A percentile compares a stretch with the other conserved stretches of the same genome.
These are phyloP conservation scores for Oidiodendron maius DNA, from an alignment of 495 filamentous ascomycete genomes.

Conservation along the genomic window DNA sequence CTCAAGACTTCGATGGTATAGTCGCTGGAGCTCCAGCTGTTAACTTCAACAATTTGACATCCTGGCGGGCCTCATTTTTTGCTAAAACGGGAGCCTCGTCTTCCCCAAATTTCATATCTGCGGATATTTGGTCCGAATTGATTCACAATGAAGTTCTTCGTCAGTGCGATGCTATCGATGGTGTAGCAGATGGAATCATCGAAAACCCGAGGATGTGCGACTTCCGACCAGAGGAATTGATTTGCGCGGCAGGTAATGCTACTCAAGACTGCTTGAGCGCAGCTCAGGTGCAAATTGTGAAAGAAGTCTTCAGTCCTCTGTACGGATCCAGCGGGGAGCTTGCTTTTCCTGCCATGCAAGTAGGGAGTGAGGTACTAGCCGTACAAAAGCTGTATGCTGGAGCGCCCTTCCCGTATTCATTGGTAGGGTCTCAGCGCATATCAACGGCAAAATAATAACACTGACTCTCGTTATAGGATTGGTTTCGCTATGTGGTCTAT, in stretches of 20 bases:
- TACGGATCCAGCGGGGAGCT: conserved; percentile 36
- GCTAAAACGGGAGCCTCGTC: conserved; percentile 30
- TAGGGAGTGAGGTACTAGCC: conserved; percentile 29
- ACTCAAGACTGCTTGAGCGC: conserved; percentile 46
- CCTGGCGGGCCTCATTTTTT: conserved; percentile 52
- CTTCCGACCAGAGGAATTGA: conserved; percentile 46
- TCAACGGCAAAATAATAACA: too few relatives aligned
- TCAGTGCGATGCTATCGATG: conserved; percentile 63
- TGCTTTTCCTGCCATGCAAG: conserved; percentile 45
- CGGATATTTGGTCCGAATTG: conserved; percentile 43
- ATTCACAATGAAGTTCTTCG: conserved; percentile 54
- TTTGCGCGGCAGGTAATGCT: conserved; percentile 35
- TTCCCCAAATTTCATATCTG: conserved; percentile 35
- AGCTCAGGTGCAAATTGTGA: conserved; percentile 48
- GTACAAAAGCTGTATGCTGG: conserved; percentile 20
- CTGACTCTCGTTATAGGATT: conserved; percentile 17
- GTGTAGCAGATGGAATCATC: conserved; percentile 58
- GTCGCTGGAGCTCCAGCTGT: conserved; percentile 52
- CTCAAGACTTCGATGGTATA: conserved; percentile 62
- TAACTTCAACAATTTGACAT: conserved; percentile 41
- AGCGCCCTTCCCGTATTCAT: conserved; percentile 20
- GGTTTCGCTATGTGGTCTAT: conserved; percentile 50
- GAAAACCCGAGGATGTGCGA: conserved; percentile 55
- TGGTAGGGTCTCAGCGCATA: too few relatives aligned
- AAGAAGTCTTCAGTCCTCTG: conserved; percentile 45